Conservation (phyloP, 495 filamentous ascomycete genomes). For the Penicillium fimorum region DNA sequence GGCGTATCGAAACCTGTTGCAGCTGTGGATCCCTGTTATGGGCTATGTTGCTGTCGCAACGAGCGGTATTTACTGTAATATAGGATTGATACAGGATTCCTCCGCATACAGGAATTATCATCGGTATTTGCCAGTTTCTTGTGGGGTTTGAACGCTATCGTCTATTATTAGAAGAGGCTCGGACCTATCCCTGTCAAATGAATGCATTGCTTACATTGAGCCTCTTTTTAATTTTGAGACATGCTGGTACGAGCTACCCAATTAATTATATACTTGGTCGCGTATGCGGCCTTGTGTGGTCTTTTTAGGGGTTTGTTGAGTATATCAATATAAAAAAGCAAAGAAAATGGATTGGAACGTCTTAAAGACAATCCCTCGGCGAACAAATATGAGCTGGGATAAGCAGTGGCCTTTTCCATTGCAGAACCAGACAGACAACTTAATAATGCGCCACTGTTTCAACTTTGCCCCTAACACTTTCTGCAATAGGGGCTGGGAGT, state of each 20-base stretch:
- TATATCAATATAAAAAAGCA: too few relatives aligned
- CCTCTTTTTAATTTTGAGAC: background rate
- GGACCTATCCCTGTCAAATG: background rate
- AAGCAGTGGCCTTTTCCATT: too few relatives aligned
- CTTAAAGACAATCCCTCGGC: too few relatives aligned
- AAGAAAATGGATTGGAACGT: too few relatives aligned
- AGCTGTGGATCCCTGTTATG: background rate
- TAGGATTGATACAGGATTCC: background rate
- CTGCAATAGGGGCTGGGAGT: too few relatives aligned
- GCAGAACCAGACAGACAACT: too few relatives aligned
- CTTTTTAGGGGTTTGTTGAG: too few relatives aligned
- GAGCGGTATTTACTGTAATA: conserved; percentile 6
- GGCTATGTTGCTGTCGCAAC: conserved; percentile 4
- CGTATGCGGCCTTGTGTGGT: too few relatives aligned
- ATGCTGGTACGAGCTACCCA: background rate
- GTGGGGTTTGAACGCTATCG: background rate
- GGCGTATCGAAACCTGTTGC: conserved; percentile 1
- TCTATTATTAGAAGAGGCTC: conserved; percentile 1
- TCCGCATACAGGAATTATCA: background rate
- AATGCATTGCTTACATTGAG: background rate
- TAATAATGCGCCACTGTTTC: too few relatives aligned
- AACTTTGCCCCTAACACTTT: too few relatives aligned
- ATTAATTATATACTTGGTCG: background rate
- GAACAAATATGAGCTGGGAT: too few relatives aligned
- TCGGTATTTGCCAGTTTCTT: background rate